Evolutionary conservation across 225 moss, liverwort and hornwort genomes (phyloP), one percentile per base, ranked within the genome.

Genomic region (Asterella californica): DNA sequence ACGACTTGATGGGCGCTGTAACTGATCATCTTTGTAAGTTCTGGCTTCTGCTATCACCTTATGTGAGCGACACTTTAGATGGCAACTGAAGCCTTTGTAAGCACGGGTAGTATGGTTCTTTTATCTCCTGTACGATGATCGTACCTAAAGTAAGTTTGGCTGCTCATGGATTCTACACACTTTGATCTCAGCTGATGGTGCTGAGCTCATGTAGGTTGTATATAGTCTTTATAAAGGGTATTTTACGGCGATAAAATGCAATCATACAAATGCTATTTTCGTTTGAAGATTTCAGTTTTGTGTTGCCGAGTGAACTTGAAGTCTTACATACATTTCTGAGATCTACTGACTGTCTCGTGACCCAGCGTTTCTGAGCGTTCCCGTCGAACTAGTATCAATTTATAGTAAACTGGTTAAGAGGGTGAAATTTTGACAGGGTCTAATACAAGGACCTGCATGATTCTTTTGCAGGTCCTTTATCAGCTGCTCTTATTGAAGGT

Each of bases 401-500:
- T 6, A 30, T 53, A 68, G 52, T 22, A 29, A 17, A 52, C 1
- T n/a, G 14, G 12, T 21, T 34, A 17, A 65, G 19, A 66, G 46
- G 12, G 18, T 65, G 61, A 9, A 50, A 14, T 57, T 29, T 21
- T 49, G 32, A 21, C 33, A 49, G 29, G 5, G 47, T 53, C 34
- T 53, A 36, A 74, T 10, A 10, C 22, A 65, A 57, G 38, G 59
- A 19, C 10, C 33, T 32, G 65, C 33, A 32, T 33, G 18, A 61
- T 38, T 79, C 29, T 78, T 22, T 77, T 53, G 15, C 75, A 86
- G 83, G 86, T 77, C 88, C 87, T 74, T 84, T 92, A 46, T 85
- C 92, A 53, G 47, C 92, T 57, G 93, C 90, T 57, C 88, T 96
- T 47, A 86, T 96, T 22, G 95, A 96, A 78, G 95, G 93, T 68